phyloP scores from a whole-genome alignment of 202 grass and related monocot species.

The Zoysia matrella region DNA sequence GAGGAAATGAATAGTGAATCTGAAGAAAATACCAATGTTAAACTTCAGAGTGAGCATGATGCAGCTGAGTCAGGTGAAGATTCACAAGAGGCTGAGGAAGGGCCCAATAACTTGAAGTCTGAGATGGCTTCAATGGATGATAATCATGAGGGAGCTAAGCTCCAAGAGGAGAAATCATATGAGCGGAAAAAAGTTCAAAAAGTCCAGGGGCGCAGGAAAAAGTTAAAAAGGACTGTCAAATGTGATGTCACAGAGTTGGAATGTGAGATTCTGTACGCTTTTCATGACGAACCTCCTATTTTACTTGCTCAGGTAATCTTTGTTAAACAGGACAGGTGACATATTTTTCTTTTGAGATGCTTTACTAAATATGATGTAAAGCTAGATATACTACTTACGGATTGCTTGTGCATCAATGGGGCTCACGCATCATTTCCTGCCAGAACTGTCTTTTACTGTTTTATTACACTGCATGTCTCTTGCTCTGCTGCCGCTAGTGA shows the following conservation, averaged over 20 bases:
- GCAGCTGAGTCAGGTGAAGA: constrained; percentile 46
- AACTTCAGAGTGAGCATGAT: constrained; percentile 54
- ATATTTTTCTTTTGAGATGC: neutral
- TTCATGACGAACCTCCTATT: constrained; percentile 71
- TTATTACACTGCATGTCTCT: neutral
- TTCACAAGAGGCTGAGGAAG: constrained; percentile 43
- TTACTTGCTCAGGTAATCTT: constrained; percentile 87
- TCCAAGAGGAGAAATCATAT: constrained; percentile 29
- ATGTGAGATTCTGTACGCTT: constrained; percentile 74
- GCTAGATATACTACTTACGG: neutral
- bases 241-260: constrained; percentile 54
- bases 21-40: constrained; percentile 48
- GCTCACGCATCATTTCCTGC: neutral
- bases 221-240: constrained; percentile 55
- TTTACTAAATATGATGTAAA: neutral
- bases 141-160: constrained; percentile 1
- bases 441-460: neutral
- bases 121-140: constrained; percentile 35
- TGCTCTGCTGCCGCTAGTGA: neutral
- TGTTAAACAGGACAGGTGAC: constrained; percentile 5
- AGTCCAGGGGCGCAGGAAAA: constrained; percentile 49
- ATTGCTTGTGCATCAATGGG: neutral
- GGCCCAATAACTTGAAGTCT: constrained; percentile 37
- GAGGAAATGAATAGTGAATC: constrained; percentile 47
- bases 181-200: constrained; percentile 21